Base-by-base conservation (phyloP, 2,329 filamentous ascomycete genomes). In the Ophiostoma pallidulum region DNA sequence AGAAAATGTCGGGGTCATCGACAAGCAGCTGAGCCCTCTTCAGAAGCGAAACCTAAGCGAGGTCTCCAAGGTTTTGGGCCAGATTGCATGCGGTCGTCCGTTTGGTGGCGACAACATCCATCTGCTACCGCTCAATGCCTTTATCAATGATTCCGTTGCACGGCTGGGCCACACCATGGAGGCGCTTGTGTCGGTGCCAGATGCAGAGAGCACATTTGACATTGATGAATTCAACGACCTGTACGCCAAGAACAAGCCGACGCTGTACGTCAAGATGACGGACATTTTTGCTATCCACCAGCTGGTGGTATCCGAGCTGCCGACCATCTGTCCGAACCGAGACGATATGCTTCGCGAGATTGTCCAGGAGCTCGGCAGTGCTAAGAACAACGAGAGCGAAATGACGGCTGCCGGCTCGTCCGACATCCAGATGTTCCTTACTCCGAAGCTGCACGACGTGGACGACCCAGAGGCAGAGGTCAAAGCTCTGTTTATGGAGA, bases 191-290 rank as follows among this genome's bases (percentile, higher is more conserved):
- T 79, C 84, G 12, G 86, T 97, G 12, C 81, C 85, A 13, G 84
- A 92, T 58, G 86, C 88, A 0, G 92, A 98, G 65, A 76, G 80
- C 45, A 92, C 92, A 20, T 98, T 97, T 61, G 90, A 97, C 64
- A 96, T 98, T 62, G 92, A 98, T 62, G 92, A 97, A 63, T 98
- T 92, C 77, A 97, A 96, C 62, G 92, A 98, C 60, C 75, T 98
- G 7, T 97, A 97, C 62, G 86, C 91, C 48, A 90, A 94, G 64
- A 92, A 89, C 54, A 95, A 95, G 66, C 92, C 92, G 7, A 97
- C 91, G 0, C 74, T 98, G n/a, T 98, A 97, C 70, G 95, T 98
- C 71, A 98, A 98, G 69, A 91, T 98, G 78, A 79, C 86, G 14
- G 92, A 98, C 63, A 90, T 98, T 49, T 97, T 98, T 63, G 86